These are phyloP conservation scores for Geranomyces variabilis DNA, from an alignment of 192 early-diverging fungal genomes.

Conservation along the genomic window DNA sequence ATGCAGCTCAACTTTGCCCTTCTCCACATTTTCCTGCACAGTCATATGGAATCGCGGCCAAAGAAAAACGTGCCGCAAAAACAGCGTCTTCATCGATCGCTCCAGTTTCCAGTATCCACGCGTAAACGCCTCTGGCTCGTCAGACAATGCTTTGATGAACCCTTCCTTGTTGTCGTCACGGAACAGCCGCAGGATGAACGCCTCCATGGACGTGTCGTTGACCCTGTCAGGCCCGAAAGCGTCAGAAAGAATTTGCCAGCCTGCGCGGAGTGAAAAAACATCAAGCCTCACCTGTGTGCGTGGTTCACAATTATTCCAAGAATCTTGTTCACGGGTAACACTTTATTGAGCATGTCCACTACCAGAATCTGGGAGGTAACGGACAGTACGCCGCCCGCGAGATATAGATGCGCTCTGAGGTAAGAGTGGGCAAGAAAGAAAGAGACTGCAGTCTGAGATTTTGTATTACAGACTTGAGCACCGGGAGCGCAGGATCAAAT, in stretches of 20 bases:
- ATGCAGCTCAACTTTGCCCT: constrained; percentile 17
- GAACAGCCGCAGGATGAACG: constrained; percentile 84
- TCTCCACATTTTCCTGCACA: constrained; percentile 60
- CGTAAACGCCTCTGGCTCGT: constrained; percentile 79
- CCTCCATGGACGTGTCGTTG: constrained; percentile 78
- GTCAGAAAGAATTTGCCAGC: too few relatives aligned
- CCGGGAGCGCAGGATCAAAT: too few relatives aligned
- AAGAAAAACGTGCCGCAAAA: constrained; percentile 77
- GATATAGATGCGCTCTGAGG: constrained; percentile 63
- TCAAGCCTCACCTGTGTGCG: constrained; percentile 70
- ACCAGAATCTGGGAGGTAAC: constrained; percentile 85
- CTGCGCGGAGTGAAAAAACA: too few relatives aligned
- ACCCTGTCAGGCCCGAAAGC: constrained; percentile 48
- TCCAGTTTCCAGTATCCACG: constrained; percentile 86
- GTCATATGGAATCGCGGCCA: constrained; percentile 83
- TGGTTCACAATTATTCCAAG: constrained; percentile 85
- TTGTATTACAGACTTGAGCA: too few relatives aligned
- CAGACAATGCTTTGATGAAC: constrained; percentile 95
- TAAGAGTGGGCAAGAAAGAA: background rate
- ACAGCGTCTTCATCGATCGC: constrained; percentile 79
- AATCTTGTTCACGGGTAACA: constrained; percentile 74
- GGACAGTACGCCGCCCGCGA: constrained; percentile 79
- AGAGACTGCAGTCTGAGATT: background rate
- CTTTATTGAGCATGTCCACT: constrained; percentile 82
- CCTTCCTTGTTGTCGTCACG: constrained; percentile 78